Evolutionary conservation across 306 rosid species (phyloP).

Genomic region (Prunus davidiana): DNA sequence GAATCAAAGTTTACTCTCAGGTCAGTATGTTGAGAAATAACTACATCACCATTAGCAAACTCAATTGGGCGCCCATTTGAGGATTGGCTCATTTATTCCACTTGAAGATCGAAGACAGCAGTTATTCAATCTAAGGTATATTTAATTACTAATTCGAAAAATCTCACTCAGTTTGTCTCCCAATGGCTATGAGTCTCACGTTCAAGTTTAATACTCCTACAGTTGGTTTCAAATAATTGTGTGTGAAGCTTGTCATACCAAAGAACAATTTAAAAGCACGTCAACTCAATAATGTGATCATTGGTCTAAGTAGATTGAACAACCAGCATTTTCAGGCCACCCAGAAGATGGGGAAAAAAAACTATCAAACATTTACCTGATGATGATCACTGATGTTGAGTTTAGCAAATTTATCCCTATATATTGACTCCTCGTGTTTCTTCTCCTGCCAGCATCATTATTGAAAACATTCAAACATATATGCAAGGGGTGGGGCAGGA

Average conservation of each 20-base stretch:
- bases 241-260: neutral
- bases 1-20: constrained; percentile 49
- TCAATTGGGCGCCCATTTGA: constrained; percentile 23
- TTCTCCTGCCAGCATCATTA: constrained; percentile 46
- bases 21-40: constrained; percentile 34
- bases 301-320: neutral
- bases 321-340: constrained; percentile 6
- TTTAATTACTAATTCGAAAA: neutral
- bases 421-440: constrained; percentile 46
- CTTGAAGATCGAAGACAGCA: neutral
- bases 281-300: neutral
- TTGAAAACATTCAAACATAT: neutral
- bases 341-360: neutral
- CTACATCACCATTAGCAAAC: constrained; percentile 18
- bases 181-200: neutral
- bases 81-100: constrained; percentile 16
- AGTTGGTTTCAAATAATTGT: neutral
- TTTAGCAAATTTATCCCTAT: constrained; percentile 62
- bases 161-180: neutral
- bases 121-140: neutral
- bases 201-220: neutral
- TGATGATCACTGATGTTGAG: constrained; percentile 46
- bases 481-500: too few relatives aligned
- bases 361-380: constrained; percentile 40
- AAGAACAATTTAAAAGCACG: neutral